Evolutionary conservation across 2,329 filamentous ascomycete genomes (phyloP).

Genomic region (Fusarium keratoplasticum): DNA sequence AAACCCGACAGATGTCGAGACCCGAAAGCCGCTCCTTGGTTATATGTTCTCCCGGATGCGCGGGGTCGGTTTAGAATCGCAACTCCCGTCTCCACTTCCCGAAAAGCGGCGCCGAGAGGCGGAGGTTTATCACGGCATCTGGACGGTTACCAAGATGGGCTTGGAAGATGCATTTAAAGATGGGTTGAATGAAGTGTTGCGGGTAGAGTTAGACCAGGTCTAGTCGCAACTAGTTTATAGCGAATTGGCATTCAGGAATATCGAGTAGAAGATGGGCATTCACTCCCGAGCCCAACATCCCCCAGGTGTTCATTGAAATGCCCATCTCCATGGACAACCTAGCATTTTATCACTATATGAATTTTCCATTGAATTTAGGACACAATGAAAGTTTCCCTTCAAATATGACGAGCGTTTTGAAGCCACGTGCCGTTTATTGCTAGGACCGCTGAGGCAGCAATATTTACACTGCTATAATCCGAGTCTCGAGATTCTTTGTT

Average conservation of each 20-base stretch:
- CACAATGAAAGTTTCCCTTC: neutral
- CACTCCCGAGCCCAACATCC: neutral
- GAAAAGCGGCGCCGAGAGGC: slow-evolving; percentile 38
- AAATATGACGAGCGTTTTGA: neutral
- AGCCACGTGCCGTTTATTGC: neutral
- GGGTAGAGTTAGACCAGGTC: neutral
- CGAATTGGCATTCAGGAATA: neutral
- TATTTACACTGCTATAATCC: neutral
- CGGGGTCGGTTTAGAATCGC: slow-evolving; percentile 39
- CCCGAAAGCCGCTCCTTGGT: slow-evolving; percentile 33
- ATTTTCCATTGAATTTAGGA: neutral
- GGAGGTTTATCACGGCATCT: slow-evolving; percentile 26
- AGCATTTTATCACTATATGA: neutral
- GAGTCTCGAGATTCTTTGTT: slow-evolving; percentile 14
- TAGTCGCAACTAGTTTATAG: neutral
- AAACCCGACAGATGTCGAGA: neutral
- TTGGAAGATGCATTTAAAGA: neutral
- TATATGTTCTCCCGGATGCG: slow-evolving; percentile 45
- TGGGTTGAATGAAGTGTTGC: neutral
- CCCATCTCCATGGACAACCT: neutral
- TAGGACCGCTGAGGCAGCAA: neutral
- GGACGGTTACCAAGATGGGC: neutral
- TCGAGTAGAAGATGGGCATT: neutral
- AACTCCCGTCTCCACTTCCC: slow-evolving; percentile 46
- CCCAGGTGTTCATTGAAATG: neutral